Evolutionary conservation across 805 yeast species (phyloP), one percentile per base, ranked within the genome.

Genomic region (Nakazawaea siamensis): DNA sequence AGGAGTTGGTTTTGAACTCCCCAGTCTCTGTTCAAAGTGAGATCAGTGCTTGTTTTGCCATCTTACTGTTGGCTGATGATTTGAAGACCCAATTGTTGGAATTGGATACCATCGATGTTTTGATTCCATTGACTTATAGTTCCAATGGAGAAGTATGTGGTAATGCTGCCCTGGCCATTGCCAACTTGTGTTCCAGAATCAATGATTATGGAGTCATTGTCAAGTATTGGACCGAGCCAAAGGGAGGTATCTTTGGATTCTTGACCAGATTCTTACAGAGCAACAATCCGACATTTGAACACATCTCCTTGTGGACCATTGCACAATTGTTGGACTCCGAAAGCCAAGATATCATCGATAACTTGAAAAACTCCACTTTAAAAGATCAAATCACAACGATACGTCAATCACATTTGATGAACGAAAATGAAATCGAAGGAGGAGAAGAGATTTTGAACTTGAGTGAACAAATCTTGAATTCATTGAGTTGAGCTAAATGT

Each of bases 121-220:
- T 92, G 43, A 79, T 92, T 39, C 98, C 98, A 24, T 71, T 92
- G 55, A 92, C 97, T 2, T 76, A 74, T 47, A 82, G 94, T 28
- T 72, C 72, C 37, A 87, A 87, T 54, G 82, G 87, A 40, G 98
- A 94, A 60, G 97, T 92, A 13, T 92, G 95, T 57, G 98, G 98
- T 38, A 92, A 92, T 58, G 83, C 95, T 2, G 98, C 97, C 12
- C 98, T 98, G 24, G 97, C 98, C 2, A 70, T 92, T 46, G 98
- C 98, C 20, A 92, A 92, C 54, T 65, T 92, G 48, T 86, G 96
- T 46, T 87, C 97, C 4, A 76, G 96, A 59, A 85, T 90, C 24
- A 73, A 73, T 48, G 88, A 85, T 48, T 88, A 88, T 57, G 70
- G 77, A 40, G 78, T 80, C 44, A 84, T 92, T 41, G 68, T 86